phyloP scores from a whole-genome alignment of 2,329 filamentous ascomycete species.

The Paecilomyces sp. region DNA sequence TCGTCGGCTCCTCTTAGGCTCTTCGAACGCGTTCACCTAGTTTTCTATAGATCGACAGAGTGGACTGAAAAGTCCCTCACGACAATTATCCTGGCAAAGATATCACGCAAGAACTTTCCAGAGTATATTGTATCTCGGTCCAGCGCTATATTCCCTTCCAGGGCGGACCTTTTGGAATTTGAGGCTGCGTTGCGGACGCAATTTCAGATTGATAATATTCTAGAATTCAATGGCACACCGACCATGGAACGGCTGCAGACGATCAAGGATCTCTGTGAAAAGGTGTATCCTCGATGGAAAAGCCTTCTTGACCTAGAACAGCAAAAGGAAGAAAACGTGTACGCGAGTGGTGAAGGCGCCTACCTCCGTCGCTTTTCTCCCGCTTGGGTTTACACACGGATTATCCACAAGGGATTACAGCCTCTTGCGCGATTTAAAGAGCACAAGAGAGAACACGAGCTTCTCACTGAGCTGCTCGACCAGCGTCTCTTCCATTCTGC shows the following conservation, averaged over 20 bases:
- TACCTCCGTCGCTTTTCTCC: slow-evolving; percentile 87
- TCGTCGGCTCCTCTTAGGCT: slow-evolving; percentile 66
- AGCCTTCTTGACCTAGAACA: slow-evolving; percentile 65
- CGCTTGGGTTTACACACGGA: slow-evolving; percentile 86
- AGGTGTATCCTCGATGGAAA: slow-evolving; percentile 76
- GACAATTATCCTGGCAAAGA: slow-evolving; percentile 87
- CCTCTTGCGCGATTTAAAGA: slow-evolving; percentile 77
- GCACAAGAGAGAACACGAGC: slow-evolving; percentile 65
- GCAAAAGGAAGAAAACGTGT: slow-evolving; percentile 66
- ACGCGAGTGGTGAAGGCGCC: slow-evolving; percentile 75
- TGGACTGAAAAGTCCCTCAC: slow-evolving; percentile 98
- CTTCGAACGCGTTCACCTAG: slow-evolving; percentile 89
- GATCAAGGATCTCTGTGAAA: slow-evolving; percentile 65
- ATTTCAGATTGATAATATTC: slow-evolving; percentile 68
- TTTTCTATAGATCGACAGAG: slow-evolving; percentile 92
- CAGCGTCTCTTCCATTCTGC: slow-evolving; percentile 82
- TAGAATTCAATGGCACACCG: slow-evolving; percentile 71
- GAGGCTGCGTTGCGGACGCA: slow-evolving; percentile 80
- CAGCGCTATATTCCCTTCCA: slow-evolving; percentile 76
- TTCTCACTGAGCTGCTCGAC: slow-evolving; percentile 66
- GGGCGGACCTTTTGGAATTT: slow-evolving; percentile 73
- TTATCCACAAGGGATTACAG: slow-evolving; percentile 78
- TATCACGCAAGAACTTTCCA: slow-evolving; percentile 80
- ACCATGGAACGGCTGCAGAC: slow-evolving; percentile 58
- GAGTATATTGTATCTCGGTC: slow-evolving; percentile 86